Evolutionary conservation across 139 green algal genomes (phyloP).

Genomic region (Edaphochlamys debaryana): DNA sequence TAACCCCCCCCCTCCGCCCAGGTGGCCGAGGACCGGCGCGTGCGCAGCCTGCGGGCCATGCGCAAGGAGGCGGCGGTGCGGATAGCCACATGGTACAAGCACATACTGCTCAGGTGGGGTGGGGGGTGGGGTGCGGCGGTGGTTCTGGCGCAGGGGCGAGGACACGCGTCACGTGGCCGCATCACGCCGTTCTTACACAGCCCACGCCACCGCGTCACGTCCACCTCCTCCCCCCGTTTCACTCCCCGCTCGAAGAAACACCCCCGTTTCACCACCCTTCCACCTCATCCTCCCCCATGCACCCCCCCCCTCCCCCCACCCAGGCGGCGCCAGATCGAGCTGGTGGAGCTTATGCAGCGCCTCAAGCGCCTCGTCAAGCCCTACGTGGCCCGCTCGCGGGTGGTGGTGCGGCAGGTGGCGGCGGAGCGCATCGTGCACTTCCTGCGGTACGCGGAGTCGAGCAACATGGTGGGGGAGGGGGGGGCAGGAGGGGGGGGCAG

Average conservation of each 20-base stretch:
- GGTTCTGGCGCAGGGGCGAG: too few relatives aligned
- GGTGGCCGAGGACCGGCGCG: conserved; percentile 25
- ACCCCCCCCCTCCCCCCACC: too few relatives aligned
- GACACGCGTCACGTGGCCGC: too few relatives aligned
- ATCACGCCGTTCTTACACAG: too few relatives aligned
- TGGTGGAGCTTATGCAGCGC: conserved; percentile 30
- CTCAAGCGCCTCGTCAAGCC: conserved; percentile 2
- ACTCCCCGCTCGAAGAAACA: too few relatives aligned
- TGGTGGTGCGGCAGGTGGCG: conserved; percentile 8
- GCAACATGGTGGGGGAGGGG: too few relatives aligned
- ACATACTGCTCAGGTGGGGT: conserved; percentile 25
- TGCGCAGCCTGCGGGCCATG: conserved; percentile 28
- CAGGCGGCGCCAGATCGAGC: conserved; percentile 39
- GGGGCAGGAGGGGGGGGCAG: too few relatives aligned
- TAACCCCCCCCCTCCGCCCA: too few relatives aligned
- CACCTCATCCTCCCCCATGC: too few relatives aligned
- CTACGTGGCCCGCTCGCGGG: conserved; percentile 5
- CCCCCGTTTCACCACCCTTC: too few relatives aligned
- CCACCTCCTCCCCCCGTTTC: too few relatives aligned
- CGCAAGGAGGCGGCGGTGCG: conserved; percentile 40
- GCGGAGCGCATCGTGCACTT: conserved; percentile 23
- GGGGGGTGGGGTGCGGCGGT: not conserved
- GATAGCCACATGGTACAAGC: conserved; percentile 54
- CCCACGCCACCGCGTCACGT: too few relatives aligned
- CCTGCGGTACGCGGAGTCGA: conserved; percentile 2